phyloP scores from a whole-genome alignment of 495 filamentous ascomycete genomes.

The Apodospora peruviana region DNA sequence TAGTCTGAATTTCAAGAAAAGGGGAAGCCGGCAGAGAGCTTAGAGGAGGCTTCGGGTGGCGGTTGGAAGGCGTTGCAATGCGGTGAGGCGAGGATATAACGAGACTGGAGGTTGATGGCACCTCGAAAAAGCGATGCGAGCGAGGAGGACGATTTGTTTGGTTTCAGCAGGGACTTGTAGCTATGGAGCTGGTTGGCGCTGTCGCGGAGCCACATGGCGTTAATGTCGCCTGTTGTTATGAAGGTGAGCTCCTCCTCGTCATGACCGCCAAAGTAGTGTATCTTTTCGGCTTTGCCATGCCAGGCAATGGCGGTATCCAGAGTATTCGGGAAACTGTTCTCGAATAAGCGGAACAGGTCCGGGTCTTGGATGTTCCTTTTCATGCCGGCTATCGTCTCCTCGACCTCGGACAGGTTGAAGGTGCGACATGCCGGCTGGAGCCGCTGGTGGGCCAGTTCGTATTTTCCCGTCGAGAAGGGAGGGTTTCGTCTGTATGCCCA shows the following conservation, averaged over 20 bases:
- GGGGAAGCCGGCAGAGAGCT: conserved; percentile 26
- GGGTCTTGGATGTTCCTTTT: conserved; percentile 50
- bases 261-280: too few species aligned
- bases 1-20: conserved; percentile 16
- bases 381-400: conserved; percentile 46
- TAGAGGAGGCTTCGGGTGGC: conserved; percentile 44
- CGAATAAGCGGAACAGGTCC: conserved; percentile 59
- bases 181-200: conserved; percentile 62
- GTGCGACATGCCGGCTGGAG: conserved; percentile 54
- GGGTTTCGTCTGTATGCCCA: conserved; percentile 41
- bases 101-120: conserved; percentile 59
- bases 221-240: conserved; percentile 59
- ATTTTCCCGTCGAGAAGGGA: conserved; percentile 38
- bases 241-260: conserved; percentile 42
- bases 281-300: conserved; percentile 48
- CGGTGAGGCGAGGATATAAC: conserved; percentile 53
- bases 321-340: conserved; percentile 62
- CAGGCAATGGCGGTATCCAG: conserved; percentile 64
- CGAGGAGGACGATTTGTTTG: conserved; percentile 35
- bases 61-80: conserved; percentile 65
- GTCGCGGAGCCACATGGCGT: conserved; percentile 69
- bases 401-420: conserved; percentile 49
- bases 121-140: conserved; percentile 57
- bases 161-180: conserved; percentile 52
- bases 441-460: conserved; percentile 50